Percentiles rank a stretch among this genome's conserved stretches.
Conservation (phyloP, 73 alveolate genomes). For the Paraurostyla sp. region DNA sequence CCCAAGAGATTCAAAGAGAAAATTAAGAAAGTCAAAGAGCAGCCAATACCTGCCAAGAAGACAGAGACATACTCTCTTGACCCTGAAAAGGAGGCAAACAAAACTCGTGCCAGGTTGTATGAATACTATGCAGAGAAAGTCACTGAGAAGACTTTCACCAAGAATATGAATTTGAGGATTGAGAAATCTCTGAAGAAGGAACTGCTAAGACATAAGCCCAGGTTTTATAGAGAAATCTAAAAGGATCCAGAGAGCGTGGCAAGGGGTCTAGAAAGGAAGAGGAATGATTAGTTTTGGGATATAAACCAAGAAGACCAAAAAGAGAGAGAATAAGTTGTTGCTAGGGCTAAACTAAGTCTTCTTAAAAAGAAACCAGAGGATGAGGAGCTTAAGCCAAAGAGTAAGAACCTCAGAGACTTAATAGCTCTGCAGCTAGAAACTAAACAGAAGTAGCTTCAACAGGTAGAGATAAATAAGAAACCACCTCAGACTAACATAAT, state of each 20-base stretch:
- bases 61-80: neutral
- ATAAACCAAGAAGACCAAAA: neutral
- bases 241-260: neutral
- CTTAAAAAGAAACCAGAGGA: neutral
- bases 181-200: neutral
- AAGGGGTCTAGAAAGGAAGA: neutral
- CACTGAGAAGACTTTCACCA: neutral
- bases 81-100: neutral
- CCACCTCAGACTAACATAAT: no score
- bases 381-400: neutral
- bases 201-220: slow-evolving; percentile 16
- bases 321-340: neutral
- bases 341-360: neutral
- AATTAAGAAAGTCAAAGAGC: neutral
- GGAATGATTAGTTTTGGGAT: neutral
- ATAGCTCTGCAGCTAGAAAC: neutral
- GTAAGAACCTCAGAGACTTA: neutral
- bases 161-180: neutral
- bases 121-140: neutral
- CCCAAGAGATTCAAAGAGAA: neutral
- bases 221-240: neutral
- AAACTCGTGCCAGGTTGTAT: neutral
- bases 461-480: no score
- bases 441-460: neutral
- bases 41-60: no score